These are phyloP conservation scores for Cyamopsis tetragonoloba DNA, from an alignment of 306 rosid genomes.

Conservation along the genomic window DNA sequence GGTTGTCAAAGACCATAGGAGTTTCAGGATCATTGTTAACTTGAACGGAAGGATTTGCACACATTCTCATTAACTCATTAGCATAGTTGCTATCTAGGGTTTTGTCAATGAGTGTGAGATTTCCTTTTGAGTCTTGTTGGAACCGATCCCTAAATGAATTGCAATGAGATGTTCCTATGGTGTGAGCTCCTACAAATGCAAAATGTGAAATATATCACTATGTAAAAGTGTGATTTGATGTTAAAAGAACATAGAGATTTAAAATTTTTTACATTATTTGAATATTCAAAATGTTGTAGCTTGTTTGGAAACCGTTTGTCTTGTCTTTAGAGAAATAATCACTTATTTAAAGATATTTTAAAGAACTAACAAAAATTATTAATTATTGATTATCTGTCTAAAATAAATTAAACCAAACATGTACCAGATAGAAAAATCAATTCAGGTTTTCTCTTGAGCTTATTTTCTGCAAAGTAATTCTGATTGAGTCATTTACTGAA, in stretches of 20 bases:
- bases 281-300: too few species aligned
- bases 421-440: too few species aligned
- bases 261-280: too few species aligned
- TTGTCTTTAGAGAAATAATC: too few species aligned
- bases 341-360: too few species aligned
- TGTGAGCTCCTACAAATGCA: conserved; percentile 62
- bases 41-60: conserved; percentile 40
- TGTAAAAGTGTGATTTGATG: neutral
- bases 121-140: conserved; percentile 48
- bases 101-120: conserved; percentile 42
- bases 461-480: too few species aligned
- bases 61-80: conserved; percentile 40
- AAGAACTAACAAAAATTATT: too few species aligned
- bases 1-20: conserved; percentile 56
- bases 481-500: too few species aligned
- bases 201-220: conserved; percentile 2
- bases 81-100: conserved; percentile 61
- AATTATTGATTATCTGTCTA: too few species aligned
- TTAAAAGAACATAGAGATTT: neutral
- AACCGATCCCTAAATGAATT: conserved; percentile 59
- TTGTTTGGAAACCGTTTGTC: too few species aligned
- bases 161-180: conserved; percentile 75
- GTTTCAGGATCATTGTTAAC: conserved; percentile 68
- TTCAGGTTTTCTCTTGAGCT: too few species aligned
- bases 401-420: too few species aligned